Evolutionary conservation across 2,329 filamentous ascomycete genomes (phyloP), one percentile per base, ranked within the genome.

Genomic region (Verticillium isaacii): DNA sequence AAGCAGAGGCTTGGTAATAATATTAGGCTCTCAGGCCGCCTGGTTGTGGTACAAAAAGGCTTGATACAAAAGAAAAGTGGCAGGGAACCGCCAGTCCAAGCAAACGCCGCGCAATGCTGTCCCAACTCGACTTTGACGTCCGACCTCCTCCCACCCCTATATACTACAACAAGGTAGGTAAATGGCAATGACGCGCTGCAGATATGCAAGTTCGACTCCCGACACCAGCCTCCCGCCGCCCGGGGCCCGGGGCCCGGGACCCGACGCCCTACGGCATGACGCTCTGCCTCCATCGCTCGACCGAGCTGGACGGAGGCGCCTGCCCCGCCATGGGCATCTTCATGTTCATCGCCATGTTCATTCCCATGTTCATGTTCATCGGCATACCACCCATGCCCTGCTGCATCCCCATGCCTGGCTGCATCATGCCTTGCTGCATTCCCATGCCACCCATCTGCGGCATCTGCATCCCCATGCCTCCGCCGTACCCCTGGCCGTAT

Each of bases 221-320:
- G n/a, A 23, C 45, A 56, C 32, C 15, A n/a, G 32, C 19, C 58
- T 25, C 15, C 19, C 11, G 34, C 25, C 23, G 5, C 29, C 29
- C 29, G 29, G 29, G 29, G 5, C 29, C 29, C 29, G 29, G 29
- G 29, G 29, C 29, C 29, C 29, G 29, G 29, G 29, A 11, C 11
- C n/a, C 29, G 1, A n/a, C 7, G 34, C 32, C 9, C 15, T 41
- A 56, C 8, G 29, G 58, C 61, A 70, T 70, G 19, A 80, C 73
- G 57, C 77, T 71, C 60, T 78, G 77, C 54, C 78, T 72, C 78
- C 78, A 80, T 60, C 75, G 72, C 63, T 80, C 64, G 3, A 66
- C 41, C 12, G 57, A 60, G 37, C 64, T 32, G n/a, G 57, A 12
- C 15, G 34, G 36, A 6, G 45, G 32, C 8, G 32, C 23, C 45